Percentiles rank a stretch among this genome's conserved stretches.
Conservation (phyloP, 2,329 filamentous ascomycete species). For the Celoporthe dispersa region DNA sequence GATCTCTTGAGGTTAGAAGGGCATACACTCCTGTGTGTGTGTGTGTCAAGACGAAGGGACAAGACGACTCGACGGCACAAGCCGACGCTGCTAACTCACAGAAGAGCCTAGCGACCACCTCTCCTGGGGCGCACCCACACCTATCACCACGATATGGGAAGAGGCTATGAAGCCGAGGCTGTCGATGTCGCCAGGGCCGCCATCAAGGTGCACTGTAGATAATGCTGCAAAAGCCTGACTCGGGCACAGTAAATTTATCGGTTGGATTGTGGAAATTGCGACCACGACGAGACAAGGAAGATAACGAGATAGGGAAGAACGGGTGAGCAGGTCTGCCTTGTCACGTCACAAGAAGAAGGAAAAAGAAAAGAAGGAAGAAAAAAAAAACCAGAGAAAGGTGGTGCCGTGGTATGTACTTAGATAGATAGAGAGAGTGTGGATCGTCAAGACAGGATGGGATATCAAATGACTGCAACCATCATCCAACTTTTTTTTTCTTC, state of each 20-base stretch:
- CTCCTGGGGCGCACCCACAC: conserved; percentile 3
- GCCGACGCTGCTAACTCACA: background rate
- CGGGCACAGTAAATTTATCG: background rate
- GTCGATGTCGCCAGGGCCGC: conserved; percentile 21
- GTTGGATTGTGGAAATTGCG: background rate
- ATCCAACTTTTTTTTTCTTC: background rate
- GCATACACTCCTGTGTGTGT: background rate
- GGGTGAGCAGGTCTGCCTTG: background rate
- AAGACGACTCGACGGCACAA: background rate
- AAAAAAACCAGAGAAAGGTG: background rate
- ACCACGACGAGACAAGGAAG: conserved; percentile 4
- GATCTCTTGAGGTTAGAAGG: conserved; percentile 16
- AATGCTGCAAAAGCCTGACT: background rate
- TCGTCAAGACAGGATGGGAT: conserved; percentile 17
- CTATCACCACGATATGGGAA: conserved; percentile 8
- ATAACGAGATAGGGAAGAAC: background rate
- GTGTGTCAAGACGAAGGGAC: no score
- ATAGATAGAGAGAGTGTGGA: conserved; percentile 13
- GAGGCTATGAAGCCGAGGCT: conserved; percentile 25
- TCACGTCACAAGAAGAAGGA: background rate
- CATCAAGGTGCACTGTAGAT: conserved; percentile 25
- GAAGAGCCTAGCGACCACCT: background rate
- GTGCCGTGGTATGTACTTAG: background rate
- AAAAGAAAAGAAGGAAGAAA: background rate
- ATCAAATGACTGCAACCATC: conserved; percentile 18